A percentile compares a stretch with the other conserved stretches of the same genome.
phyloP scores from a whole-genome alignment of 768 basidiomycete species.

The Boletus reticuloceps region DNA sequence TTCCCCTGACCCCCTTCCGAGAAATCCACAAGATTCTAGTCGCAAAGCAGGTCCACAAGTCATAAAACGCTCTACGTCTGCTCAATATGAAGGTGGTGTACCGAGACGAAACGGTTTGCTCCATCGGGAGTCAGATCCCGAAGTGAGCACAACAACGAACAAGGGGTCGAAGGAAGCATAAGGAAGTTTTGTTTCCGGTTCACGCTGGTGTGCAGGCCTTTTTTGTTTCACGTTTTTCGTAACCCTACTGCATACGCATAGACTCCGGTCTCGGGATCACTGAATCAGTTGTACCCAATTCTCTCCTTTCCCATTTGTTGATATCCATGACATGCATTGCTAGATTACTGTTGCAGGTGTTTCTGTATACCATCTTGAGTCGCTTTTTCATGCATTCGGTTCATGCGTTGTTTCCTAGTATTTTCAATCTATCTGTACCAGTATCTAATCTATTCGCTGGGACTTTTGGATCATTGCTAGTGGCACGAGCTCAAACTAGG shows the following conservation, averaged over 20 bases:
- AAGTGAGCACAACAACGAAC: constrained; percentile 20
- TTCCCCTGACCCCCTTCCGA: constrained; percentile 5
- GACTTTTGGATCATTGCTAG: neutral
- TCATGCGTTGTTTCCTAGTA: neutral
- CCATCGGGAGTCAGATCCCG: constrained; percentile 32
- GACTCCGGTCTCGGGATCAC: constrained; percentile 8
- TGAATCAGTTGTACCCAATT: constrained; percentile 3
- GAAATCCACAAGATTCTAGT: constrained; percentile 13
- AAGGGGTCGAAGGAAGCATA: constrained; percentile 27
- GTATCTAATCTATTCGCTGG: constrained; percentile 17
- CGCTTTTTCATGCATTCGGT: neutral
- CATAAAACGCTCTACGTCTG: constrained; percentile 31
- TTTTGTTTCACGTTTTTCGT: constrained; percentile 5
- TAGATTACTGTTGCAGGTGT: constrained; percentile 20
- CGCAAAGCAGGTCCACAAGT: constrained; percentile 15
- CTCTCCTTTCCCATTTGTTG: constrained; percentile 6
- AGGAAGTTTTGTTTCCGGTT: constrained; percentile 11
- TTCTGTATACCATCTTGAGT: constrained; percentile 20
- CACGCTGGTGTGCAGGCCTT: neutral
- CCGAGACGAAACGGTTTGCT: constrained; percentile 27
- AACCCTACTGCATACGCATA: constrained; percentile 6
- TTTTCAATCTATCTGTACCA: constrained; percentile 17
- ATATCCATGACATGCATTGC: constrained; percentile 26
- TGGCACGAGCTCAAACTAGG: no score
- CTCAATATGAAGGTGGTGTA: constrained; percentile 24